A percentile compares a stretch with the other conserved stretches of the same genome.
phyloP scores from a whole-genome alignment of 2,329 filamentous ascomycete genomes.

The Tricladium varicosporioides region DNA sequence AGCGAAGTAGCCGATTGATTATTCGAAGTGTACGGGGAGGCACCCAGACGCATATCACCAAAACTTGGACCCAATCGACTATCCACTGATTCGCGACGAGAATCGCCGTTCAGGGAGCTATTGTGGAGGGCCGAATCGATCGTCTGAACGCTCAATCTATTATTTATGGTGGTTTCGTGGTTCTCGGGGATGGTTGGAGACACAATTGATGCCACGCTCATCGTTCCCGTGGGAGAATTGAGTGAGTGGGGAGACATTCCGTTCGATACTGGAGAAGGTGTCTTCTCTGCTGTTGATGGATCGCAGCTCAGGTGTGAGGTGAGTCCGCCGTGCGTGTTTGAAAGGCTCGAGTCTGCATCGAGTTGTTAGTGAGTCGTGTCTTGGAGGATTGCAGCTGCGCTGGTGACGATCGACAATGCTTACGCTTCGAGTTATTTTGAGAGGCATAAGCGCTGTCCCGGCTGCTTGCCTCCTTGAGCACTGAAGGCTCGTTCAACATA shows the following conservation, averaged over 20 bases:
- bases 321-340: conserved; percentile 32
- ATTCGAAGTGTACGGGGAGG: conserved; percentile 71
- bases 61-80: conserved; percentile 74
- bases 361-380: conserved; percentile 8
- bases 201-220: conserved; percentile 66
- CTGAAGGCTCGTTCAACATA: conserved; percentile 15
- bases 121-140: conserved; percentile 24
- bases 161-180: conserved; percentile 4
- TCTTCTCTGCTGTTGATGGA: conserved; percentile 54
- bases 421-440: conserved; percentile 21
- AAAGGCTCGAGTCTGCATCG: conserved; percentile 36
- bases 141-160: conserved; percentile 19
- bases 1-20: conserved; percentile 76
- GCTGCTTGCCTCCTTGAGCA: conserved; percentile 9
- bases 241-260: conserved; percentile 46
- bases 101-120: conserved; percentile 40
- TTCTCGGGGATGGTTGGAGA: conserved; percentile 50
- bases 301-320: conserved; percentile 38
- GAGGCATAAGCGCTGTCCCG: conserved; percentile 17
- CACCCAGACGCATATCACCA: conserved; percentile 65
- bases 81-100: conserved; percentile 75
- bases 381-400: background rate
- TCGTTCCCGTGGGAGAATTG: conserved; percentile 57
- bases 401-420: conserved; percentile 2
- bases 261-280: conserved; percentile 55